Evolutionary conservation across 1,284 basidiomycete species (phyloP).

Genomic region (Coriolopsis trogii): DNA sequence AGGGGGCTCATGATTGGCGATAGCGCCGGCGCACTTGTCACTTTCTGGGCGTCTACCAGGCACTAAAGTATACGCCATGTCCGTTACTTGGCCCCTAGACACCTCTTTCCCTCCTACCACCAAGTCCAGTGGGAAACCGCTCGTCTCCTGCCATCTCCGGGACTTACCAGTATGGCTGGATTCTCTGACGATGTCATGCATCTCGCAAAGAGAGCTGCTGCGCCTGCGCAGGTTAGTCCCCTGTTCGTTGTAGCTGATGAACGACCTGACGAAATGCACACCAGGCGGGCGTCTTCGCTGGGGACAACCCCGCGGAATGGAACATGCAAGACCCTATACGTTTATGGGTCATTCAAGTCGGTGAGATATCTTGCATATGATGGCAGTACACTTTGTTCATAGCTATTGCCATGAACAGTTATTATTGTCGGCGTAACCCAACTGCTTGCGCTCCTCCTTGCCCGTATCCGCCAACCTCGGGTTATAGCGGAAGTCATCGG

Average conservation of each 20-base stretch:
- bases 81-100: no score
- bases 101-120: no score
- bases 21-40: no score
- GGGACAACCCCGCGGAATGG: conserved; percentile 66
- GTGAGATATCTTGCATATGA: conserved; percentile 37
- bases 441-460: conserved; percentile 62
- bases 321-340: conserved; percentile 69
- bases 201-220: conserved; percentile 9
- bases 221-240: conserved; percentile 18
- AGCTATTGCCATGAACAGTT: not conserved
- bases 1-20: no score
- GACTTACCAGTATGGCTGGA: conserved; percentile 3
- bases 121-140: no score
- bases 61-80: no score
- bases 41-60: not conserved
- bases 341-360: conserved; percentile 84
- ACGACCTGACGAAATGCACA: no score
- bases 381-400: no score
- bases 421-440: conserved; percentile 55
- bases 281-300: conserved; percentile 57
- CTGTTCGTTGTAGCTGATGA: no score
- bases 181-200: conserved; percentile 12
- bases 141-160: not conserved
- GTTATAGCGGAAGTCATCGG: conserved; percentile 91
- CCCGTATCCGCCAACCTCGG: conserved; percentile 77